A percentile compares a stretch with the other conserved stretches of the same genome.
These are phyloP conservation scores for Cladosporium sp. DNA, from an alignment of 2,329 filamentous ascomycete genomes.

Conservation along the genomic window DNA sequence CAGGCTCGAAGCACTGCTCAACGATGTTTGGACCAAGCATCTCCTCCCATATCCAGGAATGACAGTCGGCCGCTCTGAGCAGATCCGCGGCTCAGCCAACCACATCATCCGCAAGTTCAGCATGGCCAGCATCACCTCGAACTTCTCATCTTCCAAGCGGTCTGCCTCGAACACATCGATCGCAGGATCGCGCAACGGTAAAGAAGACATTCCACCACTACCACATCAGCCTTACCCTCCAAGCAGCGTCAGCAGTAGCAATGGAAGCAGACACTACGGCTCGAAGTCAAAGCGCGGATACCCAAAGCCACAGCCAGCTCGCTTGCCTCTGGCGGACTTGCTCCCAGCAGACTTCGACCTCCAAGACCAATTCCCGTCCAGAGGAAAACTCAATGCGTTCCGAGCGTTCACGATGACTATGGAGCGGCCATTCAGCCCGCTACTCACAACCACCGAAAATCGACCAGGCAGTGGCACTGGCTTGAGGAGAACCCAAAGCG, in stretches of 20 bases:
- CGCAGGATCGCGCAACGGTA: slow-evolving; percentile 21
- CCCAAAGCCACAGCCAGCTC: background rate
- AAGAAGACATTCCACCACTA: slow-evolving; percentile 26
- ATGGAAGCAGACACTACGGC: background rate
- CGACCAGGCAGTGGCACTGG: slow-evolving; percentile 15
- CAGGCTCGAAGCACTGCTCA: slow-evolving; percentile 67
- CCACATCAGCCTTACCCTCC: background rate
- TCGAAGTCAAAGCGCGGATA: background rate
- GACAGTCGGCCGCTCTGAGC: slow-evolving; percentile 60
- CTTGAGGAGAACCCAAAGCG: slow-evolving; percentile 29
- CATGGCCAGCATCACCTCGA: slow-evolving; percentile 71
- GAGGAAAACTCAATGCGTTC: slow-evolving; percentile 24
- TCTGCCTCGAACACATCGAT: slow-evolving; percentile 55
- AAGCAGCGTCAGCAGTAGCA: background rate
- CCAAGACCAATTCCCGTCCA: slow-evolving; percentile 15
- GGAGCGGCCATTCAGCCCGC: slow-evolving; percentile 32
- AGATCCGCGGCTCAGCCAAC: slow-evolving; percentile 74
- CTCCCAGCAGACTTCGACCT: slow-evolving; percentile 47
- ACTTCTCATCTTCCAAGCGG: slow-evolving; percentile 70
- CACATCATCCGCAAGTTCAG: slow-evolving; percentile 86
- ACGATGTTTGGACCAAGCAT: slow-evolving; percentile 81
- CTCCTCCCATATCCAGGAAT: slow-evolving; percentile 79
- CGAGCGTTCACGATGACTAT: slow-evolving; percentile 31
- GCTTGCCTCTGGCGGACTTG: slow-evolving; percentile 21
- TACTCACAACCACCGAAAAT: slow-evolving; percentile 20